Conservation (phyloP, 2,329 filamentous ascomycete species). For the Clarireedia monteithiana region DNA sequence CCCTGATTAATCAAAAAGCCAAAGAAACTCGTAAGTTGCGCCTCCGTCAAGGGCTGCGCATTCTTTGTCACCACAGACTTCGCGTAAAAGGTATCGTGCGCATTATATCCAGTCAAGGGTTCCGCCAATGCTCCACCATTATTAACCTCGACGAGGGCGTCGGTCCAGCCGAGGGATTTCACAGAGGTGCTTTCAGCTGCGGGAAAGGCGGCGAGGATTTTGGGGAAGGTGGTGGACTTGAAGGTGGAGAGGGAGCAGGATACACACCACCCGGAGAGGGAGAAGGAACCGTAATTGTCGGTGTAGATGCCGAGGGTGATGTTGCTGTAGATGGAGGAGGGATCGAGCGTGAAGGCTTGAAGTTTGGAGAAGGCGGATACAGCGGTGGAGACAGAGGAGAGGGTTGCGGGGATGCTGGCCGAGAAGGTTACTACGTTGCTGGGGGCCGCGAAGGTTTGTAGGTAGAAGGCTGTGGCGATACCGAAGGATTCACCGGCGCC, state of each 20-base stretch:
- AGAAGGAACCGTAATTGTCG: slow-evolving; percentile 30
- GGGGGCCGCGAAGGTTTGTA: slow-evolving; percentile 31
- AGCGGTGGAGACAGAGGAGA: slow-evolving; percentile 12
- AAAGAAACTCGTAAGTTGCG: slow-evolving; percentile 7
- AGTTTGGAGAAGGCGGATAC: slow-evolving; percentile 6
- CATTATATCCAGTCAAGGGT: slow-evolving; percentile 14
- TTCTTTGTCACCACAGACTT: slow-evolving; percentile 15
- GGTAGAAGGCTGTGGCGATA: slow-evolving; percentile 27
- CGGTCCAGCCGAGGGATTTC: slow-evolving; percentile 16
- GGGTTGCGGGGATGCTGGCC: slow-evolving; percentile 8
- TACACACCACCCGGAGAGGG: slow-evolving; percentile 33
- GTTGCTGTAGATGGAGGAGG: slow-evolving; percentile 29
- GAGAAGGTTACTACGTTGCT: slow-evolving; percentile 19
- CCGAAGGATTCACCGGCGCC: slow-evolving; percentile 32
- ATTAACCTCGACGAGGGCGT: slow-evolving; percentile 13
- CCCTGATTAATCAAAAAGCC: slow-evolving; percentile 6
- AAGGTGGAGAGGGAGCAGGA: slow-evolving; percentile 30
- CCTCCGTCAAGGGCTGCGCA: slow-evolving; percentile 5
- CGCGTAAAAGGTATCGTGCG: slow-evolving; percentile 14
- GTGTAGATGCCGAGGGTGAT: slow-evolving; percentile 35
- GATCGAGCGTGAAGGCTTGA: not conserved
- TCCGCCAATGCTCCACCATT: not conserved
- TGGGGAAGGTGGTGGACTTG: slow-evolving; percentile 30
- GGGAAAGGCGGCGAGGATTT: slow-evolving; percentile 31
- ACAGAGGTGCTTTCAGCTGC: slow-evolving; percentile 16